These are phyloP conservation scores for Penicillium soppii DNA, from an alignment of 495 filamentous ascomycete genomes.

Conservation along the genomic window DNA sequence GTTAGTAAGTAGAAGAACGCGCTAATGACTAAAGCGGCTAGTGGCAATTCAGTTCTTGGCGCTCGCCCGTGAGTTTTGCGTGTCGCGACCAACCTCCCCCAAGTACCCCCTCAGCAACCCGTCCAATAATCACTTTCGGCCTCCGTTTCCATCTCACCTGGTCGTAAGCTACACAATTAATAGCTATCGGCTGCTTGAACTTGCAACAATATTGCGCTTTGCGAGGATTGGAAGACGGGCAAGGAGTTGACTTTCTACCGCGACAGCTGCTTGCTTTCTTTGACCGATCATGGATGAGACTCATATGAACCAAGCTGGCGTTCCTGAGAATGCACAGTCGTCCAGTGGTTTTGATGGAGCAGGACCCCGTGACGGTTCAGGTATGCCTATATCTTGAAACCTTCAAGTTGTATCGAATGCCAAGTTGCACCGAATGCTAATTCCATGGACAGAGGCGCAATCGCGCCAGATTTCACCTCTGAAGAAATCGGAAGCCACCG, in stretches of 20 bases:
- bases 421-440: conserved; percentile 19
- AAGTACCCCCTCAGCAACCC: conserved; percentile 17
- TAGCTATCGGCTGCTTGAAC: background rate
- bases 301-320: conserved; percentile 22
- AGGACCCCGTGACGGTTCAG: conserved; percentile 29
- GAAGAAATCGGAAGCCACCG: conserved; percentile 21
- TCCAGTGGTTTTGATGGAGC: conserved; percentile 25
- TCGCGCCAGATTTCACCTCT: conserved; percentile 31
- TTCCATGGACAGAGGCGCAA: conserved; percentile 26
- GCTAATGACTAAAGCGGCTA: conserved; percentile 13
- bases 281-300: conserved; percentile 42
- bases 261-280: conserved; percentile 32
- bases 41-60: conserved; percentile 21
- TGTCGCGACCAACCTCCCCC: conserved; percentile 31
- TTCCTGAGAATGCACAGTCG: conserved; percentile 31
- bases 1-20: too few species aligned
- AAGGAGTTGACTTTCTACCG: conserved; percentile 36
- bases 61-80: conserved; percentile 31
- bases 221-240: conserved; percentile 20
- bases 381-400: conserved; percentile 31
- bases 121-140: conserved; percentile 23
- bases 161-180: conserved; percentile 1
- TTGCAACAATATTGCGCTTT: conserved; percentile 14
- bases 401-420: background rate
- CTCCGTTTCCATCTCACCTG: conserved; percentile 16